Evolutionary conservation across 257 asterid genomes (phyloP).

Genomic region (Cordia subcordata): DNA sequence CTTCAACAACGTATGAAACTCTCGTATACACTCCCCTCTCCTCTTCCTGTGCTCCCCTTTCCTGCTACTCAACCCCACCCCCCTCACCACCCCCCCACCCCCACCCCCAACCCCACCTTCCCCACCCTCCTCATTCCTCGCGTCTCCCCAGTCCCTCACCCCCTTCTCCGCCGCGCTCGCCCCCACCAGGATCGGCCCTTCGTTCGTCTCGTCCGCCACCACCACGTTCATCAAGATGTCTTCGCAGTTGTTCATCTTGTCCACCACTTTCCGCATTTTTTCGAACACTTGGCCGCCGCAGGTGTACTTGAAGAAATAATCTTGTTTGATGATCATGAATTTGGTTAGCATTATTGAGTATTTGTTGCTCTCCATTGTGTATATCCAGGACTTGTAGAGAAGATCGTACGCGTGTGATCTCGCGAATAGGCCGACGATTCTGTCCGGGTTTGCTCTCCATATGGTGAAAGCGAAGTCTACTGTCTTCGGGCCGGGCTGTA

Average conservation of each 20-base stretch:
- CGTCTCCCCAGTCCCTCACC: constrained; percentile 85
- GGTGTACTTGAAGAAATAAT: constrained; percentile 53
- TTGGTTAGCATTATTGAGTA: constrained; percentile 81
- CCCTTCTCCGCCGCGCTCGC: constrained; percentile 32
- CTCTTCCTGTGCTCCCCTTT: constrained; percentile 71
- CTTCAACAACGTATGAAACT: constrained; percentile 65
- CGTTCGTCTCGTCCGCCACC: constrained; percentile 46
- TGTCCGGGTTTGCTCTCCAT: constrained; percentile 67
- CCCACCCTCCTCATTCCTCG: constrained; percentile 57
- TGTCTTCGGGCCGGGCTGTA: constrained; percentile 48
- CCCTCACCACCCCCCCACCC: constrained; percentile 34
- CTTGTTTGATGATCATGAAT: constrained; percentile 48
- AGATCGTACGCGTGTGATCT: constrained; percentile 81
- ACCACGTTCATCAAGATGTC: constrained; percentile 85
- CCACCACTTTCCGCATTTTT: constrained; percentile 35
- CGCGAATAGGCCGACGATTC: constrained; percentile 67
- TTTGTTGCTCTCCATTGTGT: constrained; percentile 61
- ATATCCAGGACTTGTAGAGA: constrained; percentile 55
- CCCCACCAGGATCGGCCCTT: constrained; percentile 67
- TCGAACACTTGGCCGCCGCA: constrained; percentile 36
- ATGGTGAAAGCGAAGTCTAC: constrained; percentile 59
- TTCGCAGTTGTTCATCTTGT: constrained; percentile 64
- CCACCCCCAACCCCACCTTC: constrained; percentile 7
- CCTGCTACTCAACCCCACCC: constrained; percentile 82
- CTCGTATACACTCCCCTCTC: constrained; percentile 73